Evolutionary conservation across 2,329 filamentous ascomycete species (phyloP).

Genomic region (Neofusicoccum cordaticola): DNA sequence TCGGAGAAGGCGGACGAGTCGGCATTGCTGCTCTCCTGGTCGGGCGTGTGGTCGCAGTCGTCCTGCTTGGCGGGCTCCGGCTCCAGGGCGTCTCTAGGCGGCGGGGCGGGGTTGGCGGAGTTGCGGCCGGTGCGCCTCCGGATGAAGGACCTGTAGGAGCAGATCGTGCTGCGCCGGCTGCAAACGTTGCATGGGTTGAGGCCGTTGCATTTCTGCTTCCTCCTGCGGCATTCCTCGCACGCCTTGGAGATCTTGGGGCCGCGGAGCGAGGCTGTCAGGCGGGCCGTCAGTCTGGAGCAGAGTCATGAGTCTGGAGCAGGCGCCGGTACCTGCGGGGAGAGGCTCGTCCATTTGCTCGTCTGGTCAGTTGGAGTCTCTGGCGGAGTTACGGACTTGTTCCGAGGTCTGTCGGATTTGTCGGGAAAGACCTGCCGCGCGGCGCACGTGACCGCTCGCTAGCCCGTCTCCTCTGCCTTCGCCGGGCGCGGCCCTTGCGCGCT

Average conservation of each 20-base stretch:
- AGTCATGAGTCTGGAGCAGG: neutral
- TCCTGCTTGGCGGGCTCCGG: neutral
- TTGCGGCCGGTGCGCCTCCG: slow-evolving; percentile 11
- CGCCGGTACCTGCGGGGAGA: slow-evolving; percentile 5
- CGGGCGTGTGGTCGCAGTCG: neutral
- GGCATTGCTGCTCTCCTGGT: slow-evolving; percentile 11
- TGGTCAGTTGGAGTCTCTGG: neutral
- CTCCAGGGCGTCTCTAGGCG: neutral
- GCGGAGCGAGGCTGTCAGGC: slow-evolving; percentile 5
- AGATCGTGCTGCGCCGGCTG: slow-evolving; percentile 8
- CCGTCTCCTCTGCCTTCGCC: too few species aligned
- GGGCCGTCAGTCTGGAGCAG: neutral
- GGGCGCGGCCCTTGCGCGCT: too few species aligned
- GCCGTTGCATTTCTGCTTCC: slow-evolving; percentile 19
- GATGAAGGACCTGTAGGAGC: slow-evolving; percentile 16
- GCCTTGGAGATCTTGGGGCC: slow-evolving; percentile 19
- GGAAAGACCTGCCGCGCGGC: neutral
- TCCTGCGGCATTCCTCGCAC: slow-evolving; percentile 16
- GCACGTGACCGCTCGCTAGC: neutral
- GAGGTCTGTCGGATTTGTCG: slow-evolving; percentile 5
- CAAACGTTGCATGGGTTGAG: slow-evolving; percentile 17
- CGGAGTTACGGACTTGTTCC: slow-evolving; percentile 6
- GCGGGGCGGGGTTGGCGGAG: neutral
- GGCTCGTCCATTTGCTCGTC: slow-evolving; percentile 6
- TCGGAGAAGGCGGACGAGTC: slow-evolving; percentile 10